phyloP scores from a whole-genome alignment of 2,329 filamentous ascomycete genomes.

The Penicillium sp. region DNA sequence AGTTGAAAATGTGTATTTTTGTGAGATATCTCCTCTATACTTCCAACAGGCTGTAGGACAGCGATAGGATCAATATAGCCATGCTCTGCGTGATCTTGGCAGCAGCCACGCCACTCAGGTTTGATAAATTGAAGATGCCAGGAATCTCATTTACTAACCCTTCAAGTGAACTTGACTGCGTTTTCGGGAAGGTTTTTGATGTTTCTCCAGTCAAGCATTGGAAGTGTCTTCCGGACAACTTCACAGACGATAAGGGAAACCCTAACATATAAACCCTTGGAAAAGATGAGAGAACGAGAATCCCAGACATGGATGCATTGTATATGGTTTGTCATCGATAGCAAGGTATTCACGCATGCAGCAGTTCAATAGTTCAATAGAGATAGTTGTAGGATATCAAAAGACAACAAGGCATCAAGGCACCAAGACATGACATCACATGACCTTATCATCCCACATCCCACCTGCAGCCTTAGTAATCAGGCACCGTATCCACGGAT shows the following conservation, averaged over 20 bases:
- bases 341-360: no score
- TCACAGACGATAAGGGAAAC: background rate
- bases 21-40: background rate
- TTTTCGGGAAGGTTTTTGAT: background rate
- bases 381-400: no score
- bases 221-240: background rate
- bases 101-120: no score
- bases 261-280: background rate
- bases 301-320: background rate
- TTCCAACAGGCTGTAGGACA: background rate
- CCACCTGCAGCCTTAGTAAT: background rate
- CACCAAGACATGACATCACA: background rate
- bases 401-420: background rate
- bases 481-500: background rate
- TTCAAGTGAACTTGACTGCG: background rate
- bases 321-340: no score
- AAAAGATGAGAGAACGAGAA: background rate
- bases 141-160: background rate
- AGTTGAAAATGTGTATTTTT: background rate
- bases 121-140: background rate
- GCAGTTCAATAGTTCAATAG: no score
- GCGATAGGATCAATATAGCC: background rate
- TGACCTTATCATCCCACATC: conserved; percentile 1
- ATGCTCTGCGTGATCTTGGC: background rate
- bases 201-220: background rate